Percentiles rank a stretch among this genome's conserved stretches.
These are phyloP conservation scores for Aspergillus funiculosus DNA, from an alignment of 495 filamentous ascomycete species.

Conservation along the genomic window DNA sequence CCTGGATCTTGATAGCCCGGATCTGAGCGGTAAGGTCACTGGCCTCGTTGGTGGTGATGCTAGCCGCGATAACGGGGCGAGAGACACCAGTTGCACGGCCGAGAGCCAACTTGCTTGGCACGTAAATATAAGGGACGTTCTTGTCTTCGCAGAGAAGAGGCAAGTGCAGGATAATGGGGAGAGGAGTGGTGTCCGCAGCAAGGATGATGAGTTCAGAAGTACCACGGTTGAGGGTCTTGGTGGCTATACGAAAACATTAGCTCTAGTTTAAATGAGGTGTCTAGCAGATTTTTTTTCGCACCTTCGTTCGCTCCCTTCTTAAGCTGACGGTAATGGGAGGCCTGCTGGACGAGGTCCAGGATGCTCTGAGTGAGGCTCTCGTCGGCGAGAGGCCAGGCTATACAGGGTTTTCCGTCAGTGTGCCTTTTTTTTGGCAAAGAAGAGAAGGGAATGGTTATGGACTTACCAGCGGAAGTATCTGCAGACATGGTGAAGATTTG, in stretches of 20 bases:
- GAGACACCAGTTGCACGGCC: slow-evolving; percentile 71
- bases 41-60: slow-evolving; percentile 90
- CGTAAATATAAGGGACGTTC: slow-evolving; percentile 63
- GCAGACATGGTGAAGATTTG: slow-evolving; percentile 32
- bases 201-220: slow-evolving; percentile 83
- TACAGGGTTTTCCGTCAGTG: slow-evolving; percentile 18
- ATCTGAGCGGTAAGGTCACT: slow-evolving; percentile 84
- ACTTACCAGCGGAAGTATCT: slow-evolving; percentile 36
- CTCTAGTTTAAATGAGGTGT: too few species aligned
- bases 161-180: slow-evolving; percentile 89
- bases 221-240: slow-evolving; percentile 86
- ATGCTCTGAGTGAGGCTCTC: slow-evolving; percentile 69
- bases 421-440: neutral
- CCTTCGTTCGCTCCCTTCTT: slow-evolving; percentile 72
- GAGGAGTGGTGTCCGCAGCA: slow-evolving; percentile 76
- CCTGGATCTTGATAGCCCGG: slow-evolving; percentile 81
- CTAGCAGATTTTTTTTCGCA: slow-evolving; percentile 2
- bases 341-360: slow-evolving; percentile 84
- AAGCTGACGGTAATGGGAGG: slow-evolving; percentile 72
- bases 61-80: slow-evolving; percentile 77
- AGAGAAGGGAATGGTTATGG: neutral
- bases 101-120: slow-evolving; percentile 64
- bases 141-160: slow-evolving; percentile 85
- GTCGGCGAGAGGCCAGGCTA: slow-evolving; percentile 90
- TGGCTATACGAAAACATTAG: slow-evolving; percentile 51